Evolutionary conservation across 2,329 filamentous ascomycete species (phyloP), one percentile per base, ranked within the genome.

Genomic region (Trichophyton verrucosum): DNA sequence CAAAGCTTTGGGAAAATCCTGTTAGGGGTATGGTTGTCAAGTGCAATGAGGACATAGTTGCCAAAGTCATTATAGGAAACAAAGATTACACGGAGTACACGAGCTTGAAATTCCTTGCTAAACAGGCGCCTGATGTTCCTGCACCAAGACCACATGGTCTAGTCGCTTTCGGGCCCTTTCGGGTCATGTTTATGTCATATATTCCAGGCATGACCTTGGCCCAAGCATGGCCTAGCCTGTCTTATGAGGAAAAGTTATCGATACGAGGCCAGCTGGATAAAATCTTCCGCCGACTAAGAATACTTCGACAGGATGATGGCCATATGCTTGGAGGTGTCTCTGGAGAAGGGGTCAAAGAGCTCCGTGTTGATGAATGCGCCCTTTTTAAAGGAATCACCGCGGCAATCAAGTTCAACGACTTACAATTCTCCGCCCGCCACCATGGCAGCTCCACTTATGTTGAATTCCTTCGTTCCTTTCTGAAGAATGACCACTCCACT

Each of bases 161-260:
- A n/a, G 62, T 70, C 7, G 47, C 27, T 5, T 62, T 68, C 3
- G 67, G 65, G 1, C 63, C 61, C 11, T 66, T 66, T 61, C 61
- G 64, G n/a, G 65, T 68, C 9, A 66, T 69, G 38, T 70, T 70
- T 46, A 71, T 71, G 68, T 64, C 68, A 11, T 68, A 67, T 47
- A 65, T 70, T 57, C 64, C 63, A 44, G 65, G 38, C 13, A 66
- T 61, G 24, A 68, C 65, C 6, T 61, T 70, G 56, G 55, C 59
- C 6, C 1, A 69, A 60, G 64, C 59, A 56, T 71, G 67, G 69
- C 61, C 66, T 2, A 58, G 8, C n/a, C 55, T 71, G 13, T 61
- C 64, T 2, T 63, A 65, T 33, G 58, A 68, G 22, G 61, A 62
- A 1, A 71, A 64, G 42, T 20, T 56, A 22, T 61, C 56, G 9